Percentiles rank a stretch among this genome's conserved stretches.
Conservation (phyloP, 768 basidiomycete genomes). For the Pholiota microspora region DNA sequence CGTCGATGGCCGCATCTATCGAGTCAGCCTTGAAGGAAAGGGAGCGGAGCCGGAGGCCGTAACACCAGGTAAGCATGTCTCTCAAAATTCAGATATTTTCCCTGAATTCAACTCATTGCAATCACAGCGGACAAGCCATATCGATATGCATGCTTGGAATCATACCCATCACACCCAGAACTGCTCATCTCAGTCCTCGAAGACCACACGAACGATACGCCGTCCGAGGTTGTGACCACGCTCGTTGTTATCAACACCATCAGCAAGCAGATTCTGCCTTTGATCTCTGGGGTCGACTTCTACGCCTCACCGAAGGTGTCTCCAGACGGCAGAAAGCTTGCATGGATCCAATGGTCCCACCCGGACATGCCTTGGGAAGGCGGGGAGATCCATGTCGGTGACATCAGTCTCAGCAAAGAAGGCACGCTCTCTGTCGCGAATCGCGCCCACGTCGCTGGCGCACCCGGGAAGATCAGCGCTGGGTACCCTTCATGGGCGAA, state of each 20-base stretch:
- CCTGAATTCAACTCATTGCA: constrained; percentile 3
- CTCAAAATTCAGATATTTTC: not conserved
- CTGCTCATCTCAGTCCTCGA: constrained; percentile 66
- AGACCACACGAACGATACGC: constrained; percentile 59
- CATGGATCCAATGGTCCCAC: constrained; percentile 68
- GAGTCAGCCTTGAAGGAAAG: constrained; percentile 26
- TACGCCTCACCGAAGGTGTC: constrained; percentile 65
- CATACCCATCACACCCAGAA: constrained; percentile 51
- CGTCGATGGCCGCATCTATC: constrained; percentile 52
- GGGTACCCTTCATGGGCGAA: constrained; percentile 60
- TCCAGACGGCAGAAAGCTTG: constrained; percentile 53
- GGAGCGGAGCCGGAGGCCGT: constrained; percentile 51
- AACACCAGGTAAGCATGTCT: constrained; percentile 68
- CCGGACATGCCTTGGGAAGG: constrained; percentile 65
- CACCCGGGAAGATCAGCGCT: constrained; percentile 45
- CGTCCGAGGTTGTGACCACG: constrained; percentile 51
- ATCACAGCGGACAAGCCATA: constrained; percentile 43
- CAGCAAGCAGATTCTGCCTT: constrained; percentile 38
- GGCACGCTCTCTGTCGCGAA: constrained; percentile 31
- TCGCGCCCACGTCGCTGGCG: constrained; percentile 47
- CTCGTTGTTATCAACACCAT: constrained; percentile 55
- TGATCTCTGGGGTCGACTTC: constrained; percentile 66
- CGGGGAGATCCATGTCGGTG: constrained; percentile 49
- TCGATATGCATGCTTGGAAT: constrained; percentile 63
- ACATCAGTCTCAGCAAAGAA: constrained; percentile 31